Conservation (phyloP, 306 rosid species). For the Medicago lupulina region DNA sequence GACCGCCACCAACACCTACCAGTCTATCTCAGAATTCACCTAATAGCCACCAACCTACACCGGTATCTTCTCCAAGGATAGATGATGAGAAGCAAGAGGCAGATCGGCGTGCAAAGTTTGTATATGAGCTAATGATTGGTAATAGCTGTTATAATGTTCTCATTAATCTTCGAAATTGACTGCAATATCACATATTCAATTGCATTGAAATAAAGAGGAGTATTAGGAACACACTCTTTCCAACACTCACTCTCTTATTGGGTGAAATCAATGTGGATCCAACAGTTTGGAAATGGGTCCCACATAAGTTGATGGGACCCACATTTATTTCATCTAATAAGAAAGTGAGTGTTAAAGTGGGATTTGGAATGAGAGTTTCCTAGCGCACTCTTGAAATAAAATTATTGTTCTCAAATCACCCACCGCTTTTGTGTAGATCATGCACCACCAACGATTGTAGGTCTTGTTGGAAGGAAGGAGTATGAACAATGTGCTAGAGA, state of each 20-base stretch:
- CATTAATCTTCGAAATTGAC: constrained; percentile 14
- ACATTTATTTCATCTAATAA: no score
- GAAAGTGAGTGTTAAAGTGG: no score
- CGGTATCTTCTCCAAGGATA: constrained; percentile 57
- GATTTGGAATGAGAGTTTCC: no score
- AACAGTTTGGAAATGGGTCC: no score
- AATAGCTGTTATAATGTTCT: constrained; percentile 31
- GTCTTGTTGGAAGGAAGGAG: constrained; percentile 93
- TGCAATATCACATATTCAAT: neutral
- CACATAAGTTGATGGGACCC: no score
- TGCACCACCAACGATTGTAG: constrained; percentile 84
- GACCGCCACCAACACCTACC: constrained; percentile 47
- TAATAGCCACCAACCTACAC: constrained; percentile 48
- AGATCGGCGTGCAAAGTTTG: constrained; percentile 83
- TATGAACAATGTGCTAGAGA: constrained; percentile 95
- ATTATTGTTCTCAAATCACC: neutral
- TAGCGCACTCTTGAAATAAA: no score
- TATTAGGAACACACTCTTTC: no score
- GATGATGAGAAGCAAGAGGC: constrained; percentile 73
- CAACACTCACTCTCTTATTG: no score
- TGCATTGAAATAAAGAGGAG: neutral
- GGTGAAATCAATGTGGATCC: no score
- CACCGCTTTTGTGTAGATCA: constrained; percentile 56
- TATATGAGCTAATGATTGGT: constrained; percentile 93
- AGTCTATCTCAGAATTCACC: constrained; percentile 59